Evolutionary conservation across 768 basidiomycete species (phyloP), one percentile per base, ranked within the genome.

Genomic region (Tricholoma saponaceum): DNA sequence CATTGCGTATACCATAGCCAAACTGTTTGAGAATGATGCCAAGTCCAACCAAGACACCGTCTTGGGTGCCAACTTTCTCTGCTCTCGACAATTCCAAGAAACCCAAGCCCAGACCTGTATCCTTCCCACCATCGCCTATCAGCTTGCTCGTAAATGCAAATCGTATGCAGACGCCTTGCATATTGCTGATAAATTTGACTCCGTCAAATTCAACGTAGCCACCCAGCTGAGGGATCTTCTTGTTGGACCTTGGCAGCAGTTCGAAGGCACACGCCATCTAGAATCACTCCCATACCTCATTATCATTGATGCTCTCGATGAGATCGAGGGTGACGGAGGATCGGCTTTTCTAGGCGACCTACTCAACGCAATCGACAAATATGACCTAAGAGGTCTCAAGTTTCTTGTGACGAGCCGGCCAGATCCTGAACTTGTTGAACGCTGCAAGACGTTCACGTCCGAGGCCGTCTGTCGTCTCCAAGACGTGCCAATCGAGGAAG

Each of bases 1-100:
- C 26, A 64, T 72, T 53, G 67, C 70, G 5, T 64, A 62, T 52
- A 67, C 67, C 0, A 61, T 68, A 6, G 60, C 65, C 16, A 46
- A 51, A 20, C 33, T 50, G 4, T 67, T 66, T 46, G 32, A 35
- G 0, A 32, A 41, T 20, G 39, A 22, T 30, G n/a, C n/a, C n/a
- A 46, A 43, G 16, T 28, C 51, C 14, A 33, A 52, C 49, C 44
- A 54, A n/a, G 51, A 56, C 13, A 57, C 58, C 50, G 52, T 61
- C 14, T 49, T 72, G 22, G 64, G 63, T 2, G 69, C 54, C n/a
- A 69, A 62, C 52, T 72, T 72, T 56, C 65, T 72, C 25, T 44
- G 43, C 43, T 44, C 43, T 8, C 20, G 22, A 44, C 43, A 44
- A 44, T 44, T 44, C 43, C 20, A 44, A 23, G 43, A 44, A 23